Percentiles rank a stretch among this genome's conserved stretches.
Evolutionary conservation across 2,329 filamentous ascomycete species (phyloP).

Genomic region (Eurotiales sp.): DNA sequence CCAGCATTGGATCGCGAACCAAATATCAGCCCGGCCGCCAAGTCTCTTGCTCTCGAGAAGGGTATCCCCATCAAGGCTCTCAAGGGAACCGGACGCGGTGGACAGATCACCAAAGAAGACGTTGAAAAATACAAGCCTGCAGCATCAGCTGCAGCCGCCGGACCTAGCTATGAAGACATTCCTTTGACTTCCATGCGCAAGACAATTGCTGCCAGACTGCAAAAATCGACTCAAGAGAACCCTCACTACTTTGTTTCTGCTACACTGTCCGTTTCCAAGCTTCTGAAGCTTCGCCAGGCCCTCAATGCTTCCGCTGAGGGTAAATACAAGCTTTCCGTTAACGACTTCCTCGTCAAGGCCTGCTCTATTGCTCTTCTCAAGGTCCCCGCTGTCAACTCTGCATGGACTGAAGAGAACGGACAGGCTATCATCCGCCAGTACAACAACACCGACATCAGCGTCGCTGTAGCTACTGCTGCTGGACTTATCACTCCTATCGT

Average conservation of each 20-base stretch:
- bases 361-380: conserved; percentile 83
- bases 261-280: conserved; percentile 86
- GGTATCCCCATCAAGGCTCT: conserved; percentile 71
- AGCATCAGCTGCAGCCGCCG: conserved; percentile 50
- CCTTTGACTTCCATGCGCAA: conserved; percentile 93
- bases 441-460: conserved; percentile 89
- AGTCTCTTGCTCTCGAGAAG: conserved; percentile 80
- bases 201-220: conserved; percentile 88
- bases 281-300: conserved; percentile 90
- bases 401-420: conserved; percentile 78
- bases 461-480: conserved; percentile 87
- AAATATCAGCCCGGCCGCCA: conserved; percentile 67
- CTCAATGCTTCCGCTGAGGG: conserved; percentile 85
- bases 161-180: conserved; percentile 73
- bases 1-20: conserved; percentile 78
- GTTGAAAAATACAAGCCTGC: conserved; percentile 77
- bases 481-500: conserved; percentile 98
- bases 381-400: conserved; percentile 93
- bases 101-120: conserved; percentile 86
- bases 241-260: conserved; percentile 97
- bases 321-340: conserved; percentile 99
- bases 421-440: conserved; percentile 81
- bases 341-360: conserved; percentile 99
- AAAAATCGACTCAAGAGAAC: conserved; percentile 86
- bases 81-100: conserved; percentile 83